These are phyloP conservation scores for Penicillium polonicum DNA, from an alignment of 2,329 filamentous ascomycete genomes.

Conservation along the genomic window DNA sequence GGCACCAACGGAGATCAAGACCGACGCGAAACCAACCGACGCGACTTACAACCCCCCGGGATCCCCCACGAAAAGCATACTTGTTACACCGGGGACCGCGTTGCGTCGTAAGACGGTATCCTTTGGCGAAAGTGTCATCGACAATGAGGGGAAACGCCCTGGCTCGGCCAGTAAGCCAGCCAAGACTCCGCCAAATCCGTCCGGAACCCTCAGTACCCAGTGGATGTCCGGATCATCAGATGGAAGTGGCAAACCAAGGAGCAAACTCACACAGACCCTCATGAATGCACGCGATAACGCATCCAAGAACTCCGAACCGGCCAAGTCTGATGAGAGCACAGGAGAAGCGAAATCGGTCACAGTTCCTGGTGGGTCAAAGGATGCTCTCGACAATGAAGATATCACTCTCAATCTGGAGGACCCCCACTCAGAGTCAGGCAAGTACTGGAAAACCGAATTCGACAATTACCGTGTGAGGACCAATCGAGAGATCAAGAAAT, in stretches of 20 bases:
- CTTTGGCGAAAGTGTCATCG: slow-evolving; percentile 57
- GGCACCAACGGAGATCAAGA: slow-evolving; percentile 20
- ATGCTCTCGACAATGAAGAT: slow-evolving; percentile 42
- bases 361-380: slow-evolving; percentile 21
- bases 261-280: slow-evolving; percentile 43
- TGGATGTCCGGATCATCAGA: slow-evolving; percentile 38
- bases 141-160: slow-evolving; percentile 55
- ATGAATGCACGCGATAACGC: slow-evolving; percentile 42
- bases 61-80: slow-evolving; percentile 62
- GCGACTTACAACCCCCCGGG: slow-evolving; percentile 32
- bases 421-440: slow-evolving; percentile 57
- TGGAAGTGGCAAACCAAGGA: slow-evolving; percentile 36
- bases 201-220: slow-evolving; percentile 49
- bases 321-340: slow-evolving; percentile 12
- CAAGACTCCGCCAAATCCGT: slow-evolving; percentile 47
- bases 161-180: slow-evolving; percentile 46
- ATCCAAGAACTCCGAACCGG: slow-evolving; percentile 26
- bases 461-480: slow-evolving; percentile 59
- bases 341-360: slow-evolving; percentile 13
- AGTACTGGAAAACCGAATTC: slow-evolving; percentile 63
- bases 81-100: slow-evolving; percentile 62
- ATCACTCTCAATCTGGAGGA: slow-evolving; percentile 53
- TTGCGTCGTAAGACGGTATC: slow-evolving; percentile 60
- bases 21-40: slow-evolving; percentile 24
- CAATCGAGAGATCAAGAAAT: slow-evolving; percentile 59